A percentile compares a stretch with the other conserved stretches of the same genome.
Evolutionary conservation across 2,329 filamentous ascomycete species (phyloP).

Genomic region (Pseudocercospora eumusae): DNA sequence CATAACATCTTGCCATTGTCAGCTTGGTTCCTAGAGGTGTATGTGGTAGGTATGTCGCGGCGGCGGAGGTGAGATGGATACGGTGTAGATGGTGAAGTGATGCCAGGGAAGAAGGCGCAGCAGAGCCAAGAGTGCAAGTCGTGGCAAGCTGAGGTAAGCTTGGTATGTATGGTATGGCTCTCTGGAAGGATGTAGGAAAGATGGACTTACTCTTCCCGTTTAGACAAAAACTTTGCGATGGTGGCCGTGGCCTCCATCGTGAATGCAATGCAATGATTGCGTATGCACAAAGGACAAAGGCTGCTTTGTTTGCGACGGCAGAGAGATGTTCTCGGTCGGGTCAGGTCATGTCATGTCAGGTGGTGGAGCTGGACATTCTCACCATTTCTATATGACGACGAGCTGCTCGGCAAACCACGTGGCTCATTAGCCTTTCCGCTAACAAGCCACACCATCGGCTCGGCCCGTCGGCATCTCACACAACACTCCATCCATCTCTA

Average conservation of each 20-base stretch:
- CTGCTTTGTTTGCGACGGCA: neutral
- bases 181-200: neutral
- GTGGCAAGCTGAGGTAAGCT: constrained; percentile 9
- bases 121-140: neutral
- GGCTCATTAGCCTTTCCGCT: neutral
- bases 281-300: neutral
- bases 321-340: no score
- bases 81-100: neutral
- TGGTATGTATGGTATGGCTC: neutral
- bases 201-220: constrained; percentile 10
- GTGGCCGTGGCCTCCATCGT: neutral
- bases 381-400: neutral
- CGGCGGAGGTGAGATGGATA: neutral
- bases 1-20: constrained; percentile 30
- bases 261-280: neutral
- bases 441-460: no score
- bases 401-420: neutral
- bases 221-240: neutral
- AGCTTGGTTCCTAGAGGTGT: constrained; percentile 14
- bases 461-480: no score
- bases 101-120: constrained; percentile 3
- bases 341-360: no score
- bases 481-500: no score
- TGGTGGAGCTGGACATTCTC: neutral
- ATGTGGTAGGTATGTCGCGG: neutral